These are phyloP conservation scores for Prosopis cineraria DNA, from an alignment of 306 rosid genomes.

Conservation along the genomic window DNA sequence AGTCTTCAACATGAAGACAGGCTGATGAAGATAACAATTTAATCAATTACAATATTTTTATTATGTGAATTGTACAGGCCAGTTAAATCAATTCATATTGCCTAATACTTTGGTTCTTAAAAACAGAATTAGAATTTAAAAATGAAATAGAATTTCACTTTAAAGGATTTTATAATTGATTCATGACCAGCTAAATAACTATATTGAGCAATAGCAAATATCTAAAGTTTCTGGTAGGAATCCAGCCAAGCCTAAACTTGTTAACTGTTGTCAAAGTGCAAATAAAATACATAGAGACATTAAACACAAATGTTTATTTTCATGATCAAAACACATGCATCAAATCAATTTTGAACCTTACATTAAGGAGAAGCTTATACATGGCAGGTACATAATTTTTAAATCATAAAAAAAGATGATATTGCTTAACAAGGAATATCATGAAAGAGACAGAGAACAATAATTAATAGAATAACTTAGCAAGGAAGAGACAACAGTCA, in stretches of 20 bases:
- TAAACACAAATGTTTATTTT: background rate
- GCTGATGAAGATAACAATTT: background rate
- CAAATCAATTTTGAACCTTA: background rate
- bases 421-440: no score
- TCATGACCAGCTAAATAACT: background rate
- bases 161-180: background rate
- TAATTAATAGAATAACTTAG: conserved; percentile 4
- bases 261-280: background rate
- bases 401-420: background rate
- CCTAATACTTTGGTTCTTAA: background rate
- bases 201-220: background rate
- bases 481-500: conserved; percentile 10
- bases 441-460: conserved; percentile 10
- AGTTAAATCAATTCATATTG: background rate
- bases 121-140: background rate
- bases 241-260: background rate
- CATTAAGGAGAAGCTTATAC: background rate
- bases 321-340: background rate
- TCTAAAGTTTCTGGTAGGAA: background rate
- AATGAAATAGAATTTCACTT: no score
- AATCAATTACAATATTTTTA: background rate
- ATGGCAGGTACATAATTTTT: background rate
- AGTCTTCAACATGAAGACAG: background rate
- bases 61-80: no score
- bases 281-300: background rate